These are phyloP conservation scores for Abelmoschus esculentus DNA, from an alignment of 345 rosid species.

Conservation along the genomic window DNA sequence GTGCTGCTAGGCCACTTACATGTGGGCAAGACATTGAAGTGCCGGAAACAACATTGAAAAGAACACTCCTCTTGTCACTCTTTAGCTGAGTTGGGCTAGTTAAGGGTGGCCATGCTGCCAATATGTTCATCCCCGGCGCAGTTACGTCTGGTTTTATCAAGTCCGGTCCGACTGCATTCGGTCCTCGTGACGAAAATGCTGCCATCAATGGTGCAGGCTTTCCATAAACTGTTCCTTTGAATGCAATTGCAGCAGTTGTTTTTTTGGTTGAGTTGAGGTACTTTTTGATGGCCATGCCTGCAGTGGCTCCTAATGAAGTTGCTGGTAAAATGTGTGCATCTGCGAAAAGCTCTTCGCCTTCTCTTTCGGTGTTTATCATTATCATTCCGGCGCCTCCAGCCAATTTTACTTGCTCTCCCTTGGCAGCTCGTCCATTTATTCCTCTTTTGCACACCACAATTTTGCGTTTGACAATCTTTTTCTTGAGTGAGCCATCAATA, in stretches of 20 bases:
- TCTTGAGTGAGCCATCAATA: conserved; percentile 20
- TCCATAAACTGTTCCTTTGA: conserved; percentile 9
- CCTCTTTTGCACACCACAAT: conserved; percentile 31
- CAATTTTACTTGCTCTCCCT: conserved; percentile 5
- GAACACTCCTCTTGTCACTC: conserved; percentile 18
- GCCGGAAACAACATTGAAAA: conserved; percentile 20
- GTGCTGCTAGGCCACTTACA: conserved; percentile 22
- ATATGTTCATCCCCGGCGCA: conserved; percentile 27
- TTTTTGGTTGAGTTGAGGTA: conserved; percentile 6
- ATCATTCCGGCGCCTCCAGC: conserved; percentile 6
- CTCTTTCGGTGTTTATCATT: background rate
- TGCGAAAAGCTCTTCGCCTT: conserved; percentile 1
- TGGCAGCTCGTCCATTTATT: conserved; percentile 4
- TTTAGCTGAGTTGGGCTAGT: background rate
- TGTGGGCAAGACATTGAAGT: conserved; percentile 34
- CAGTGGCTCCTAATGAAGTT: background rate
- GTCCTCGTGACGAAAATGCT: conserved; percentile 28
- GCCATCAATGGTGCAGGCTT: conserved; percentile 16
- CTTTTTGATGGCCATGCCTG: conserved; percentile 1
- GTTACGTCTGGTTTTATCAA: conserved; percentile 27
- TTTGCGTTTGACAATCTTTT: conserved; percentile 28
- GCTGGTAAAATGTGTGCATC: conserved; percentile 6
- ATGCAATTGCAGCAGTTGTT: conserved; percentile 18
- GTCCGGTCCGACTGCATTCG: conserved; percentile 18
- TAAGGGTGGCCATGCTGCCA: conserved; percentile 21